phyloP scores from a whole-genome alignment of 148 eudicot genomes.

The Fallopia convolvulus region DNA sequence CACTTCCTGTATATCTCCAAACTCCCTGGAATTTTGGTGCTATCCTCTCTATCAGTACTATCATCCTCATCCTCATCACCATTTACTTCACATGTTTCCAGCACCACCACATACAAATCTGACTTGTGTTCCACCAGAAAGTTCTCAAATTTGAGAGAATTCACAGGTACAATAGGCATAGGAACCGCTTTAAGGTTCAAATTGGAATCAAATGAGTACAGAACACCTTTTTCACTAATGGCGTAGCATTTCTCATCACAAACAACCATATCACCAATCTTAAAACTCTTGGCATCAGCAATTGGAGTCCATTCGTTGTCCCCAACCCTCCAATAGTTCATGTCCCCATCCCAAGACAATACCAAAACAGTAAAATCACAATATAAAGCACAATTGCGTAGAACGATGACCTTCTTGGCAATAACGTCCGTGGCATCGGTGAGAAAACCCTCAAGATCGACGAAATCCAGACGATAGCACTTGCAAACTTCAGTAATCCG shows the following conservation, averaged over 20 bases:
- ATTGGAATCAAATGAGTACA: neutral
- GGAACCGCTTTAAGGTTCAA: neutral
- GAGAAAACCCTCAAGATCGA: neutral
- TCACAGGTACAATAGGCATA: neutral
- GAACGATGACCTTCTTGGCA: neutral
- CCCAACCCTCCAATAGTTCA: neutral
- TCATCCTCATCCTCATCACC: neutral
- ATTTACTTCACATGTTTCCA: too few species aligned
- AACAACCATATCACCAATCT: neutral
- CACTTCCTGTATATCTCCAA: neutral
- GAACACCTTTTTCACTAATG: neutral
- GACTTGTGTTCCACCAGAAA: neutral
- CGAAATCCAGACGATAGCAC: neutral
- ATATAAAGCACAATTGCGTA: neutral
- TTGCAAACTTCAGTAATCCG: constrained; percentile 1
- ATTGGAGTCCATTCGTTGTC: neutral
- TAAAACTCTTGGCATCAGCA: neutral
- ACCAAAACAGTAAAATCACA: neutral
- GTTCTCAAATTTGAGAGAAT: neutral
- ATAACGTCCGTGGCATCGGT: too few species aligned
- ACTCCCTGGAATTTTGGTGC: neutral
- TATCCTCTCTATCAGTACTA: neutral
- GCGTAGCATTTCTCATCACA: neutral
- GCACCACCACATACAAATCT: neutral
- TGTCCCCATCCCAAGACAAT: neutral